phyloP scores from a whole-genome alignment of 352 stramenopile genomes.

The Phytophthora europaea region DNA sequence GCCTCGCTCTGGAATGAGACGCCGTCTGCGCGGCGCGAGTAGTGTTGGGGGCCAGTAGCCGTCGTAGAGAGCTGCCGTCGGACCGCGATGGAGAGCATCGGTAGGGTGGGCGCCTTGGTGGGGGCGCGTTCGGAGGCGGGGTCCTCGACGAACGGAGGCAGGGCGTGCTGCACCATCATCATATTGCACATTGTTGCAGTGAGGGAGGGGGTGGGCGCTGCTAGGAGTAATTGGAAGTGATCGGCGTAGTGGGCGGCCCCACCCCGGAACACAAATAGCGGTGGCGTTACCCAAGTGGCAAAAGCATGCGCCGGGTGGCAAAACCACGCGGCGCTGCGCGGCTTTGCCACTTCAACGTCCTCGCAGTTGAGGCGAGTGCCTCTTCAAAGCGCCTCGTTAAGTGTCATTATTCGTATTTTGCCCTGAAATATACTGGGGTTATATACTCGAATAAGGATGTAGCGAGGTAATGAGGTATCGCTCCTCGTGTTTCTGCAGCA shows the following conservation, averaged over 20 bases:
- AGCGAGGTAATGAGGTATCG: no score
- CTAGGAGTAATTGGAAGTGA: slow-evolving; percentile 9
- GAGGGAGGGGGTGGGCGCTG: not conserved
- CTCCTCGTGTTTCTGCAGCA: slow-evolving; percentile 1
- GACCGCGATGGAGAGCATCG: not conserved
- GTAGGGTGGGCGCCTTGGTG: slow-evolving; percentile 8
- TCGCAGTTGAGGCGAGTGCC: not conserved
- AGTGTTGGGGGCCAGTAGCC: slow-evolving; percentile 1
- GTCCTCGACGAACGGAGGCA: slow-evolving; percentile 24
- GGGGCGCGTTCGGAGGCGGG: slow-evolving; percentile 6
- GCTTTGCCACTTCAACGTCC: slow-evolving; percentile 9
- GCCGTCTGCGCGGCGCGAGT: slow-evolving; percentile 8
- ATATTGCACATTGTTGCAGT: slow-evolving; percentile 33
- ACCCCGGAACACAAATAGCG: not conserved
- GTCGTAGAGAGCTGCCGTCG: not conserved
- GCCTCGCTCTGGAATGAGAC: slow-evolving; percentile 51
- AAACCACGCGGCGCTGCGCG: not conserved
- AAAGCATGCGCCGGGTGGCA: not conserved
- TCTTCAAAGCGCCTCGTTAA: no score
- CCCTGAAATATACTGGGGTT: no score
- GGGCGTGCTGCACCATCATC: slow-evolving; percentile 14
- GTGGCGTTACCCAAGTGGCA: not conserved
- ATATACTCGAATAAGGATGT: no score
- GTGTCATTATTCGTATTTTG: no score
- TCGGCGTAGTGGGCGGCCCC: no score